These are phyloP conservation scores for Lasiodiplodia gonubiensis DNA, from an alignment of 2,329 filamentous ascomycete species.

Conservation along the genomic window DNA sequence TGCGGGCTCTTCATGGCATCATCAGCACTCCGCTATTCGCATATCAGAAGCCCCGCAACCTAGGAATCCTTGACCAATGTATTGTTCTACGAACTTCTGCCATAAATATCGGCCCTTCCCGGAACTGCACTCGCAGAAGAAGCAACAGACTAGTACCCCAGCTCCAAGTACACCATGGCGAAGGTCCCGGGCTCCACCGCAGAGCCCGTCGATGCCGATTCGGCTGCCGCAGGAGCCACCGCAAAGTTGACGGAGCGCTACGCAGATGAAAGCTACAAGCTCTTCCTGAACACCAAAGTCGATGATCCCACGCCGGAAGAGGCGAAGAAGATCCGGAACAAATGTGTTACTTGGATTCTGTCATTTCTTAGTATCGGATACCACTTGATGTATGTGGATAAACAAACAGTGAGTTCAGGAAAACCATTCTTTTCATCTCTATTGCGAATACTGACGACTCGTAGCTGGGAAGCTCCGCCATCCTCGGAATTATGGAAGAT, in stretches of 20 bases:
- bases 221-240: not conserved
- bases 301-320: slow-evolving; percentile 45
- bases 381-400: slow-evolving; percentile 50
- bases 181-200: not conserved
- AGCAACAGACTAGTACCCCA: not conserved
- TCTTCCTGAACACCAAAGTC: slow-evolving; percentile 48
- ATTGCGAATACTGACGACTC: not conserved
- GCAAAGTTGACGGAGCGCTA: slow-evolving; percentile 46
- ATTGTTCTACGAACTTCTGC: not conserved
- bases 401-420: slow-evolving; percentile 40
- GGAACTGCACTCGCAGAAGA: not conserved
- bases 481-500: slow-evolving; percentile 43
- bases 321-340: slow-evolving; percentile 42
- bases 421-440: too few relatives aligned
- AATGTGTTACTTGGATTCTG: slow-evolving; percentile 45
- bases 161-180: not conserved
- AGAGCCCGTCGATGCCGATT: not conserved
- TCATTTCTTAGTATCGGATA: slow-evolving; percentile 50
- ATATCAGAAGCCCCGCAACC: not conserved
- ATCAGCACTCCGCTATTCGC: slow-evolving; percentile 16
- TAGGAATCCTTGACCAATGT: not conserved
- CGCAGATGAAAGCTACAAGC: slow-evolving; percentile 52
- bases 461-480: slow-evolving; percentile 36
- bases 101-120: not conserved
- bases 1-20: slow-evolving; percentile 3